Conservation (phyloP, 1,139 yeast species). For the Hansenula anomala region DNA sequence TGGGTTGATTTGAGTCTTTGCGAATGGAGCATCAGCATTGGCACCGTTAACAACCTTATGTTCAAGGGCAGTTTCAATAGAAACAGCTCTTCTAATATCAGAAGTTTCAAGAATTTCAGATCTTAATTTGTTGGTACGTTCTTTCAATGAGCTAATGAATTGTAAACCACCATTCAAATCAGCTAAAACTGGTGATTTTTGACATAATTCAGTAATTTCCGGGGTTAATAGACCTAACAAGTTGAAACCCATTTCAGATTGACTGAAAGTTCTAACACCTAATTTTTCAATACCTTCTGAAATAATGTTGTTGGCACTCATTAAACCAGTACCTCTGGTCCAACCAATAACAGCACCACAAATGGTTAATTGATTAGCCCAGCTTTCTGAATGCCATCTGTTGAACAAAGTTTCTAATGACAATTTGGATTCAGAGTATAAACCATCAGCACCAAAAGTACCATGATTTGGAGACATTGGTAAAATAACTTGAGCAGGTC, state of each 20-base stretch:
- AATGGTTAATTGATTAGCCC: slow-evolving; percentile 90
- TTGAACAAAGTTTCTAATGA: slow-evolving; percentile 93
- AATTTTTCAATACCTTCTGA: slow-evolving; percentile 95
- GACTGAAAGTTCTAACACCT: slow-evolving; percentile 97
- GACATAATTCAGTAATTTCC: slow-evolving; percentile 78
- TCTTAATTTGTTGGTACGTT: slow-evolving; percentile 77
- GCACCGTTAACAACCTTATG: slow-evolving; percentile 91
- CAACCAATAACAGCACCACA: slow-evolving; percentile 99
- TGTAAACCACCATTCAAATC: slow-evolving; percentile 99
- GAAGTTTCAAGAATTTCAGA: slow-evolving; percentile 77
- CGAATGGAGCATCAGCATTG: slow-evolving; percentile 80
- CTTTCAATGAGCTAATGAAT: slow-evolving; percentile 87
- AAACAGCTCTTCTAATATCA: slow-evolving; percentile 92
- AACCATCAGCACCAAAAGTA: slow-evolving; percentile 96
- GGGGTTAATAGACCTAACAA: slow-evolving; percentile 91
- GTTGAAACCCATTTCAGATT: slow-evolving; percentile 99
- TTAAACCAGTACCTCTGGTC: slow-evolving; percentile 99
- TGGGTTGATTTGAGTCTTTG: slow-evolving; percentile 74
- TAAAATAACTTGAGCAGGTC: slow-evolving; percentile 96
- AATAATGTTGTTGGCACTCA: slow-evolving; percentile 94
- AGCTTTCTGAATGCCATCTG: slow-evolving; percentile 98
- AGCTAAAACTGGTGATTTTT: slow-evolving; percentile 92
- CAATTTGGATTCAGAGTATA: slow-evolving; percentile 94
- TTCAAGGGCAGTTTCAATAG: slow-evolving; percentile 88
- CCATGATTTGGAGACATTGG: slow-evolving; percentile 99